Percentiles rank a stretch among this genome's conserved stretches.
These are phyloP conservation scores for Xylaria sp. DNA, from an alignment of 2,329 filamentous ascomycete species.

Conservation along the genomic window DNA sequence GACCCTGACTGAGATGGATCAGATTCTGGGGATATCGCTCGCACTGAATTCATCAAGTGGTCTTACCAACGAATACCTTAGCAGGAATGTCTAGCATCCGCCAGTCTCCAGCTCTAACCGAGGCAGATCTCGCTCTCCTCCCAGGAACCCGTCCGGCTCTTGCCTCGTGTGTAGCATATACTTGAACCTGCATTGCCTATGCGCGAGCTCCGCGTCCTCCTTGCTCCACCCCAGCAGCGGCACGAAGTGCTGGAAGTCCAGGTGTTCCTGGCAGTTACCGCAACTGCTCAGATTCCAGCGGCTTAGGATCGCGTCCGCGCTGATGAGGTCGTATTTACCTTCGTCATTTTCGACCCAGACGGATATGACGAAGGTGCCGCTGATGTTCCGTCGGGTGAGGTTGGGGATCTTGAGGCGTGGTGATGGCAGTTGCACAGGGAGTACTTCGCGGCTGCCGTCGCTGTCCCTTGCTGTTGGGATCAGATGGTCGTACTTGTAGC, in stretches of 20 bases:
- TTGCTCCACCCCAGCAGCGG: slow-evolving; percentile 18
- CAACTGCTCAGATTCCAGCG: slow-evolving; percentile 21
- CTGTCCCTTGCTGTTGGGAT: background rate
- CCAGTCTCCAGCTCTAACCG: slow-evolving; percentile 14
- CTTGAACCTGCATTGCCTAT: background rate
- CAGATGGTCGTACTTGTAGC: slow-evolving; percentile 15
- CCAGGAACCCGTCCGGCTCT: background rate
- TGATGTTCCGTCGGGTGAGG: slow-evolving; percentile 21
- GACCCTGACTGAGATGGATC: too few species aligned
- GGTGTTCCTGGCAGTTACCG: slow-evolving; percentile 18
- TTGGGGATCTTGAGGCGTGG: slow-evolving; percentile 20
- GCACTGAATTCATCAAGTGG: too few species aligned
- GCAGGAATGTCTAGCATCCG: background rate
- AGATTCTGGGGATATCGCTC: too few species aligned
- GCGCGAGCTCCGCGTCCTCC: slow-evolving; percentile 7
- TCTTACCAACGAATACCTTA: too few species aligned
- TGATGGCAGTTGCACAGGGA: background rate
- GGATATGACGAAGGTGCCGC: slow-evolving; percentile 18
- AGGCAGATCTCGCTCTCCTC: background rate
- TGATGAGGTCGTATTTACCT: slow-evolving; percentile 4
- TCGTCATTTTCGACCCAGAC: slow-evolving; percentile 10
- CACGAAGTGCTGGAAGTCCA: slow-evolving; percentile 19
- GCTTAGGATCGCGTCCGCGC: slow-evolving; percentile 22
- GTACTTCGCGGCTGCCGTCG: background rate
- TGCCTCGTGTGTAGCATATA: slow-evolving; percentile 20